Percentiles rank a stretch among this genome's conserved stretches.
Conservation (phyloP, 2,329 filamentous ascomycete species). For the Scedosporium boydii region DNA sequence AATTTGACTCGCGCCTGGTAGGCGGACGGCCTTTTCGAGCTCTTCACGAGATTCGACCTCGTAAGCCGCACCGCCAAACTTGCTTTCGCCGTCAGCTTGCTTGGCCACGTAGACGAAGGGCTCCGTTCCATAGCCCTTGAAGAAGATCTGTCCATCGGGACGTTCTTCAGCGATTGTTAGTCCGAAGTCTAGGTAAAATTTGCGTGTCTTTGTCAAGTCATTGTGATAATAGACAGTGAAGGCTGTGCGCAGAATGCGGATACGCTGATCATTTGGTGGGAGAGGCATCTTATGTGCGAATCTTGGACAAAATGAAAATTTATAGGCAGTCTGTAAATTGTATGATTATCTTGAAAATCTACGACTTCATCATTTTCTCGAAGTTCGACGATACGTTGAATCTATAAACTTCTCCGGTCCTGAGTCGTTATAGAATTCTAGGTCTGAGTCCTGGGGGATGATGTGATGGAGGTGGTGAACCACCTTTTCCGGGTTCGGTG, state of each 20-base stretch:
- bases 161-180: constrained; percentile 7
- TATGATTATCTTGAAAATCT: too few relatives aligned
- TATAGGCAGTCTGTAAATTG: neutral
- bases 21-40: constrained; percentile 5
- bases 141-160: constrained; percentile 7
- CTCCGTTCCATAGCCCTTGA: constrained; percentile 9
- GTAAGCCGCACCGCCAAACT: constrained; percentile 9
- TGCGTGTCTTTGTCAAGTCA: constrained; percentile 7
- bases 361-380: too few relatives aligned
- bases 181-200: constrained; percentile 11
- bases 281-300: constrained; percentile 4
- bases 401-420: too few relatives aligned
- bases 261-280: constrained; percentile 2
- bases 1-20: constrained; percentile 5
- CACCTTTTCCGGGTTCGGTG: too few relatives aligned
- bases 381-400: too few relatives aligned
- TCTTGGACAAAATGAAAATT: neutral
- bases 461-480: too few relatives aligned
- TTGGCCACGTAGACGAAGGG: constrained; percentile 9
- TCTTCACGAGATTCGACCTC: constrained; percentile 9
- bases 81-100: neutral
- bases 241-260: constrained; percentile 7
- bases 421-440: too few relatives aligned
- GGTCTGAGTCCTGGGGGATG: too few relatives aligned
- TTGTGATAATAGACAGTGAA: constrained; percentile 12